A percentile compares a stretch with the other conserved stretches of the same genome.
Evolutionary conservation across 257 asterid genomes (phyloP).

Genomic region (Echites panduratus): DNA sequence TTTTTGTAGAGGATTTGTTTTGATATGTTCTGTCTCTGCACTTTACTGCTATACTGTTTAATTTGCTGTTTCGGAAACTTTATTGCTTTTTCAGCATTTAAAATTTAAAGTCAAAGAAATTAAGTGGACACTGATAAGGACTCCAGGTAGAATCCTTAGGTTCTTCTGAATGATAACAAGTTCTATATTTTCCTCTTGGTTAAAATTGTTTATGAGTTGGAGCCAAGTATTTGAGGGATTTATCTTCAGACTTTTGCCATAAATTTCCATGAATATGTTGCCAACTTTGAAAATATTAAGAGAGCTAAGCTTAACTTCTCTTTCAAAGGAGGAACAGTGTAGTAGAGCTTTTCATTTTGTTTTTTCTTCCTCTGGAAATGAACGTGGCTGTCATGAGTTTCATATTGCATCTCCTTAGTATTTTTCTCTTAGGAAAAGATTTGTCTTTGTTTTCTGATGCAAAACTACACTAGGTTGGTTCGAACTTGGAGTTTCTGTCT

Average conservation of each 20-base stretch:
- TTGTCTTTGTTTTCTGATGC: background rate
- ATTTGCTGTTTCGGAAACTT: background rate
- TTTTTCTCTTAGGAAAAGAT: background rate
- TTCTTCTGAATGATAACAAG: no score
- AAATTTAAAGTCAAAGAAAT: background rate
- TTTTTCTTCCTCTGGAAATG: background rate
- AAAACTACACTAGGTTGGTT: no score
- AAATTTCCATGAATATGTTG: background rate
- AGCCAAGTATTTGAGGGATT: background rate
- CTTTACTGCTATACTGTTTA: background rate
- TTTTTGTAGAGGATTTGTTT: background rate
- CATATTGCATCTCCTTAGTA: background rate
- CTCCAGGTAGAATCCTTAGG: no score
- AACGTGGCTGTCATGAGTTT: background rate
- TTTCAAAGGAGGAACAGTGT: background rate
- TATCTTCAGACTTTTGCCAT: background rate
- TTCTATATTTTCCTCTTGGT: no score
- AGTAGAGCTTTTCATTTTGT: background rate
- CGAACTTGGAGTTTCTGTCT: no score
- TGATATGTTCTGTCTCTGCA: background rate
- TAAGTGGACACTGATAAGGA: no score
- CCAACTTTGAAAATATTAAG: background rate
- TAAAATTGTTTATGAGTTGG: no score
- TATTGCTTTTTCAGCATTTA: background rate
- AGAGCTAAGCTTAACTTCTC: background rate